Conservation (phyloP, 768 basidiomycete species). For the Lentinula detonsa region DNA sequence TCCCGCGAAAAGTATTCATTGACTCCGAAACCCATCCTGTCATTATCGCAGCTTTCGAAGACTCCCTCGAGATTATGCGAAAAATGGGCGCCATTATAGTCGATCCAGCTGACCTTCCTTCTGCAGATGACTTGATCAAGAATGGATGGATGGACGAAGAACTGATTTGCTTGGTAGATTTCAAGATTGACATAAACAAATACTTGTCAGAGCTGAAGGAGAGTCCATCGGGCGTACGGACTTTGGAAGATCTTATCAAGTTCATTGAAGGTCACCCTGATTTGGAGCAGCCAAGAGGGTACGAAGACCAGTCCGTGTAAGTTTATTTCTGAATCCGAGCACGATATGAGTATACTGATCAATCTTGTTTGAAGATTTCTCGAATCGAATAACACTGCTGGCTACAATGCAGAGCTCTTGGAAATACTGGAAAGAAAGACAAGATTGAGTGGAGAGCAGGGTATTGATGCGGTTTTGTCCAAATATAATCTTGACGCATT, state of each 20-base stretch:
- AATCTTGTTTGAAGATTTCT: constrained; percentile 30
- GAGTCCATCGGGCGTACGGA: constrained; percentile 34
- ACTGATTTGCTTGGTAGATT: constrained; percentile 27
- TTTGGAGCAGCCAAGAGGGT: constrained; percentile 19
- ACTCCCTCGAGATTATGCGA: constrained; percentile 28
- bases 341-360: background rate
- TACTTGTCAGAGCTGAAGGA: constrained; percentile 32
- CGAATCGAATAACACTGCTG: constrained; percentile 28
- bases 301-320: background rate
- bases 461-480: constrained; percentile 48
- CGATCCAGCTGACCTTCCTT: constrained; percentile 39
- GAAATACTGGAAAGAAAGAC: constrained; percentile 37
- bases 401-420: constrained; percentile 38
- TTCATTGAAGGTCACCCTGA: constrained; percentile 37
- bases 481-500: constrained; percentile 44
- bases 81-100: constrained; percentile 37
- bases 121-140: constrained; percentile 25
- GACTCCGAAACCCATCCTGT: constrained; percentile 11
- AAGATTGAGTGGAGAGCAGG: constrained; percentile 29
- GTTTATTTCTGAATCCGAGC: constrained; percentile 25
- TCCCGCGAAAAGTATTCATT: constrained; percentile 37
- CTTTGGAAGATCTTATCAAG: constrained; percentile 32
- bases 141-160: constrained; percentile 17
- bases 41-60: constrained; percentile 29
- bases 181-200: constrained; percentile 34